These are phyloP conservation scores for Penicillium sp. DNA, from an alignment of 2,329 filamentous ascomycete species.

Conservation along the genomic window DNA sequence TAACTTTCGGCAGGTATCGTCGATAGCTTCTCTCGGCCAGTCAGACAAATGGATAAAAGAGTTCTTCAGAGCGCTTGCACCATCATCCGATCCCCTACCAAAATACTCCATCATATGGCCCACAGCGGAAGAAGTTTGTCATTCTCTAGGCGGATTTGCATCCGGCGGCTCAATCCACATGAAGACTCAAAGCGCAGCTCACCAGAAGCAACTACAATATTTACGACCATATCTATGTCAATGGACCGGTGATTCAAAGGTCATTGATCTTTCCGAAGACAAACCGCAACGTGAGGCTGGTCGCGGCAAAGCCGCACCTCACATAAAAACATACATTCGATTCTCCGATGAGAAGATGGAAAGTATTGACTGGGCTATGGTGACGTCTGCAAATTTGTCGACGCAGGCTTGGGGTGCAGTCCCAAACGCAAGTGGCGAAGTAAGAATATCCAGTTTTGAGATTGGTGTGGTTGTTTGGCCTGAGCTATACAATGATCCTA, in stretches of 20 bases:
- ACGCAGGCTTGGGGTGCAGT: constrained; percentile 85
- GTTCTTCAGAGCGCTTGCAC: constrained; percentile 53
- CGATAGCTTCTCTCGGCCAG: constrained; percentile 74
- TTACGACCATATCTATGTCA: constrained; percentile 70
- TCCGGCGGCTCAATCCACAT: constrained; percentile 81
- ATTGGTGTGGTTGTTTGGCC: constrained; percentile 84
- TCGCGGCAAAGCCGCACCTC: constrained; percentile 71
- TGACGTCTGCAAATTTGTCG: constrained; percentile 89
- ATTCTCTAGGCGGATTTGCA: constrained; percentile 72
- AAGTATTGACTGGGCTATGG: constrained; percentile 75
- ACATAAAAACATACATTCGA: constrained; percentile 86
- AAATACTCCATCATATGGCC: constrained; percentile 76
- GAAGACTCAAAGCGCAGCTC: constrained; percentile 68
- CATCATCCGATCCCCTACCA: constrained; percentile 35
- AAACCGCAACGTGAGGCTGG: constrained; percentile 51
- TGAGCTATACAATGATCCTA: constrained; percentile 43
- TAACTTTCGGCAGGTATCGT: constrained; percentile 65
- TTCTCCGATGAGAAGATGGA: constrained; percentile 46
- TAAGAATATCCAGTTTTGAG: constrained; percentile 78
- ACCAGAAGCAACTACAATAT: constrained; percentile 72
- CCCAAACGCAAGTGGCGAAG: constrained; percentile 56
- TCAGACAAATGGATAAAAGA: constrained; percentile 71
- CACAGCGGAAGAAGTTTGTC: constrained; percentile 73
- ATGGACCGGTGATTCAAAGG: constrained; percentile 62
- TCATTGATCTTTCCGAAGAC: constrained; percentile 11